Base-by-base conservation (phyloP, 495 filamentous ascomycete species). In the Penicillium paradoxum region DNA sequence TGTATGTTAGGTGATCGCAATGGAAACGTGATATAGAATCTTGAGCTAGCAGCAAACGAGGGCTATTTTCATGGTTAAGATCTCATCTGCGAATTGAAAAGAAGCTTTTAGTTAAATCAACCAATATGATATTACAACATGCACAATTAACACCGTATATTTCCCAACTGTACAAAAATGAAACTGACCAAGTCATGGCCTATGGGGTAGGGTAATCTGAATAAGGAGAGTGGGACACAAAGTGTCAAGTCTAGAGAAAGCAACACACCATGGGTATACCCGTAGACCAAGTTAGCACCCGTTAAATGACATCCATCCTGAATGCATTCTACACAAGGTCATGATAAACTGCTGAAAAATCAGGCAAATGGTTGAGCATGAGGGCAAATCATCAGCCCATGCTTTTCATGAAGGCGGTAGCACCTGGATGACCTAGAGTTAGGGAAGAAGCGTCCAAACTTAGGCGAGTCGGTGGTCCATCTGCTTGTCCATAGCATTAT, bases 401-500 rank as follows among this genome's bases (percentile, higher is more conserved):
- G 21, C 13, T 43, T 15, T 24, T 45, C 42, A 45, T 27, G 18
- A 18, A 45, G 21, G 21, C 22, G 9, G 0, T 24, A 43, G 8
- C 10, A 15, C 40, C 22, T 25, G 15, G 13, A 43, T 43, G 13
- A 43, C 15, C 14, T 13, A 25, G 10, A 8, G 2, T 24, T 6
- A 45, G 18, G 25, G 15, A 18, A 18, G 15, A 18, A 18, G 15
- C 6, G 5, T 45, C 14, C 30, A 29, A 33, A 33, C 32, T 66
- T 51, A 73, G 17, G 70, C 73, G 45, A 74, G 60, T 39, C 70
- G 64, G 29, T 73, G 66, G 14, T 65, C 64, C 13, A 61, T 9
- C 56, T 76, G 76, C 47, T 61, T 66, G 37, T 46, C 61, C 22
- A 50, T 42, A 2, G 51, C 38, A 1, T 55, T 52, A 45, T 71